Evolutionary conservation across 2,329 filamentous ascomycete species (phyloP), one percentile per base, ranked within the genome.

Genomic region (Neofusicoccum sp.): DNA sequence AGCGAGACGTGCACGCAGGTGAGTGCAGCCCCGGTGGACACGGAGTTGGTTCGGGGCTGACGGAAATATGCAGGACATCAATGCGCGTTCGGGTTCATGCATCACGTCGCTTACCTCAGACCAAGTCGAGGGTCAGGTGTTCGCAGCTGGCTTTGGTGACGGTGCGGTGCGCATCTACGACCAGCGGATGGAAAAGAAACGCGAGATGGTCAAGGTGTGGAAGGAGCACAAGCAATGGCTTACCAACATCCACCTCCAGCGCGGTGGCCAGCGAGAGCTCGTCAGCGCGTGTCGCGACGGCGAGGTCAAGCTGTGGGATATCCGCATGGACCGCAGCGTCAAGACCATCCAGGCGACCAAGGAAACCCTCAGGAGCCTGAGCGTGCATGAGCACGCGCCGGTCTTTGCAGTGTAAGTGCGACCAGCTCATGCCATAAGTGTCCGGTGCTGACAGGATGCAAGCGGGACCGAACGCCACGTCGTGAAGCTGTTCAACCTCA

Each of bases 171-270:
- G 95, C 57, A 92, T 97, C 4, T 99, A 97, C 71, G 95, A 99
- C 74, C 91, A 93, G 65, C 87, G 95, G 11, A 78, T 90, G 64
- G 87, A 88, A 64, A 89, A 92, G 2, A 89, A 91, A 63, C 91
- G 95, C 58, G 89, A 90, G 16, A 97, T 98, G 93, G 89, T 97
- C 60, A 91, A 90, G 76, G 93, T 93, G 67, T 99, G 95, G 93
- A 95, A 96, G 72, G 91, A 97, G 69, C 93, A 98, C 70, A 87
- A 89, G 63, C 91, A 96, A 68, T 99, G 95, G 95, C 88, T 99
- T 74, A 93, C 92, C 69, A 95, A 91, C 66, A 91, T 96, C 12
- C 95, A 98, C 72, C 92, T 99, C 86, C 95, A 99, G 76, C 89
- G 95, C 44, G 95, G 95, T 63, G 95, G 95, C 2, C 87, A 96